A percentile compares a stretch with the other conserved stretches of the same genome.
phyloP scores from a whole-genome alignment of 164 flowering plant species.

The Piper betle region DNA sequence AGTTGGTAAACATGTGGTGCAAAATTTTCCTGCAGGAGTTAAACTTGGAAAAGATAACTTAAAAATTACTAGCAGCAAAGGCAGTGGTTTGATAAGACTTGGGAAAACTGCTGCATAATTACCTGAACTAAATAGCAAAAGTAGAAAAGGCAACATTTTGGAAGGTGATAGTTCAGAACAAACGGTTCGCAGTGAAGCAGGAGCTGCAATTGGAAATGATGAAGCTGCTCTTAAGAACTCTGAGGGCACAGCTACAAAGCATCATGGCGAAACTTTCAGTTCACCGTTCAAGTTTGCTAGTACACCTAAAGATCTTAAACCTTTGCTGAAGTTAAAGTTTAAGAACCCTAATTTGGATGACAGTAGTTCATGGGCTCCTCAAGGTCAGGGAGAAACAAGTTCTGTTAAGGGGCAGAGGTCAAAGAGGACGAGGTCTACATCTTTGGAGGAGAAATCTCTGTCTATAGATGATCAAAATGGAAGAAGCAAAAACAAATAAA shows the following conservation, averaged over 20 bases:
- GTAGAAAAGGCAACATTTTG: conserved; percentile 14
- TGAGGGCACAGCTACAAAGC: too few relatives aligned
- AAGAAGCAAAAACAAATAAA: not conserved
- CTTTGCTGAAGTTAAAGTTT: conserved; percentile 66
- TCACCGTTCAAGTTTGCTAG: conserved; percentile 16
- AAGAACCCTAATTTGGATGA: conserved; percentile 49
- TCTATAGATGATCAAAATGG: conserved; percentile 35
- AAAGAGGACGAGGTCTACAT: conserved; percentile 77
- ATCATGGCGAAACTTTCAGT: conserved; percentile 18
- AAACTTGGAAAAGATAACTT: conserved; percentile 15
- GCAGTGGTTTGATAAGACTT: conserved; percentile 34
- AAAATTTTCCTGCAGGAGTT: conserved; percentile 24
- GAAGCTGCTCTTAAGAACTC: conserved; percentile 24
- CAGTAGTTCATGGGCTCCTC: conserved; percentile 37
- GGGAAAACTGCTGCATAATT: conserved; percentile 33
- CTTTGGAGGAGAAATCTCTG: conserved; percentile 27
- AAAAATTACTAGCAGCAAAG: conserved; percentile 31
- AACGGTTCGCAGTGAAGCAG: conserved; percentile 17
- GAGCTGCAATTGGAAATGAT: conserved; percentile 22
- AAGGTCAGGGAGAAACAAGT: conserved; percentile 61
- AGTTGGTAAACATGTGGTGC: not conserved
- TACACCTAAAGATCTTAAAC: conserved; percentile 52
- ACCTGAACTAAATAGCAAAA: conserved; percentile 25
- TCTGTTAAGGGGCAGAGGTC: conserved; percentile 85
- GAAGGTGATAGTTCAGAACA: conserved; percentile 25